Percentiles rank a stretch among this genome's conserved stretches.
phyloP scores from a whole-genome alignment of 192 early-diverging fungal genomes.

The Powellomyces hirtus region DNA sequence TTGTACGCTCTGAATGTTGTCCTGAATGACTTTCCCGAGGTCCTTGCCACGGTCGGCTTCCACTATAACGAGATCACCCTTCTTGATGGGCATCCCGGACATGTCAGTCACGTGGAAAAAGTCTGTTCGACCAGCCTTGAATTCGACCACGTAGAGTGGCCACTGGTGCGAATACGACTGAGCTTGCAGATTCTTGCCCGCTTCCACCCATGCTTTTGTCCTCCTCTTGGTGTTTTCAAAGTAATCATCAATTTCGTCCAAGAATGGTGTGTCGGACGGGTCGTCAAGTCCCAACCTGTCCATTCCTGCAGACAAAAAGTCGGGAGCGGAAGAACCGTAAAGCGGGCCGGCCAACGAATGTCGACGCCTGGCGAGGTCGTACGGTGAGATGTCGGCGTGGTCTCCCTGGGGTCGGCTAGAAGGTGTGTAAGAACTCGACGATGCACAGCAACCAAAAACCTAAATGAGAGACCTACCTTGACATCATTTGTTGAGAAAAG shows the following conservation, averaged over 20 bases:
- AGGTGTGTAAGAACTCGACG: too few relatives aligned
- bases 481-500: slow-evolving; percentile 30
- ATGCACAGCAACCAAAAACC: background rate
- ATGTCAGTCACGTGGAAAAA: slow-evolving; percentile 71
- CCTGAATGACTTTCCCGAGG: slow-evolving; percentile 80
- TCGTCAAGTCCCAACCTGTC: slow-evolving; percentile 37
- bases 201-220: slow-evolving; percentile 56
- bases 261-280: slow-evolving; percentile 26
- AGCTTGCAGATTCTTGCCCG: slow-evolving; percentile 58
- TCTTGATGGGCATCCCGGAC: slow-evolving; percentile 41
- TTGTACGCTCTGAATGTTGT: slow-evolving; percentile 54
- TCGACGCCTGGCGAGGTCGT: slow-evolving; percentile 37
- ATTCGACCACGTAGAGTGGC: slow-evolving; percentile 79
- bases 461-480: background rate
- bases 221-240: slow-evolving; percentile 66
- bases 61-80: slow-evolving; percentile 79
- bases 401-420: slow-evolving; percentile 1
- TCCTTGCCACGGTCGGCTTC: slow-evolving; percentile 91
- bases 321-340: slow-evolving; percentile 24
- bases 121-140: slow-evolving; percentile 84
- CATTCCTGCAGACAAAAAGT: slow-evolving; percentile 37
- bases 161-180: slow-evolving; percentile 38
- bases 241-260: slow-evolving; percentile 62
- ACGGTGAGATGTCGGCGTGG: background rate
- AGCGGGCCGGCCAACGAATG: slow-evolving; percentile 55